These are phyloP conservation scores for Cerioporus squamosus DNA, from an alignment of 1,284 basidiomycete species.

Conservation along the genomic window DNA sequence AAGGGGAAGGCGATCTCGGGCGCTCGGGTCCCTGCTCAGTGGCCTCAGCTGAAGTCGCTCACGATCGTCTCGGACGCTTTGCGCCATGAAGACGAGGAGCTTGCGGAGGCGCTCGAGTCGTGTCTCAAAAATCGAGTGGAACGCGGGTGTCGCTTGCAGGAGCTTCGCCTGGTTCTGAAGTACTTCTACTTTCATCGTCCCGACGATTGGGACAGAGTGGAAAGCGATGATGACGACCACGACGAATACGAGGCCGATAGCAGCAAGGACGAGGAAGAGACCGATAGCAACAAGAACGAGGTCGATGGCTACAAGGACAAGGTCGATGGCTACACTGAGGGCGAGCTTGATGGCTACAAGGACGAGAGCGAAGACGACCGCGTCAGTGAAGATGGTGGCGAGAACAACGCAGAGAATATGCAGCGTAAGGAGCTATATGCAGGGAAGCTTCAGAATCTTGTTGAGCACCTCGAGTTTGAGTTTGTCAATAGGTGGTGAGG, in stretches of 20 bases:
- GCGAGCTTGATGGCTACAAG: too few relatives aligned
- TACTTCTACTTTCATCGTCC: background rate
- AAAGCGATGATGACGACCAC: too few relatives aligned
- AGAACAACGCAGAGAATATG: background rate
- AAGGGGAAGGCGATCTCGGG: too few relatives aligned
- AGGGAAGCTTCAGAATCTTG: background rate
- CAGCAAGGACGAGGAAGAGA: too few relatives aligned
- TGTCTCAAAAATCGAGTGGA: background rate
- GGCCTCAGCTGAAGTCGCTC: background rate
- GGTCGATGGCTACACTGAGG: background rate
- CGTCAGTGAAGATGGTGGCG: background rate
- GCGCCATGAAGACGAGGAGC: background rate
- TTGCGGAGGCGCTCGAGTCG: background rate
- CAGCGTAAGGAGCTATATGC: background rate
- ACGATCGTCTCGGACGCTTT: background rate
- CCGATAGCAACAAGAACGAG: background rate
- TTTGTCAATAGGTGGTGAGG: background rate
- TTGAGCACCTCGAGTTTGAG: background rate
- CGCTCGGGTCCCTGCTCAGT: too few relatives aligned
- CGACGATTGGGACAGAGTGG: background rate
- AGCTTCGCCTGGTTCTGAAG: background rate
- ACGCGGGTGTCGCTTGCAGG: background rate
- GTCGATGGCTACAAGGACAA: background rate
- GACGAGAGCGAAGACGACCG: background rate
- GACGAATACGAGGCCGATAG: too few relatives aligned